These are phyloP conservation scores for Zanthoxylum bungeanum DNA, from an alignment of 345 rosid species.

Conservation along the genomic window DNA sequence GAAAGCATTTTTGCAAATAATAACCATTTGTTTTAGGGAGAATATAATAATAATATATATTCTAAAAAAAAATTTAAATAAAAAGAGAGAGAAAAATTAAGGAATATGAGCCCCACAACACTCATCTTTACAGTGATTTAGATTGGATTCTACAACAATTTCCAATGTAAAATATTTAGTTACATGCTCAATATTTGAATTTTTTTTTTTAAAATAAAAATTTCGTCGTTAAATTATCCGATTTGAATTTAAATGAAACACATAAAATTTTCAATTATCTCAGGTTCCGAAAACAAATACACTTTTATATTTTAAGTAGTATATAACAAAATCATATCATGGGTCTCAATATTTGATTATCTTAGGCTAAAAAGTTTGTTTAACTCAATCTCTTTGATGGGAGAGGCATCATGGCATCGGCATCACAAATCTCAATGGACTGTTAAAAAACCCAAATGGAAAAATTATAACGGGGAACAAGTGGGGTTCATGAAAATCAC, in stretches of 20 bases:
- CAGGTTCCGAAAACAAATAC: too few species aligned
- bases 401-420: neutral
- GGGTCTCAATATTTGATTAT: neutral
- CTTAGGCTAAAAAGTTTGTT: neutral
- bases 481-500: conserved; percentile 47
- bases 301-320: too few species aligned
- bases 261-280: too few species aligned
- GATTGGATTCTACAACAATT: conserved; percentile 7
- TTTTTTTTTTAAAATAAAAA: too few species aligned
- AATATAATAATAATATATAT: neutral
- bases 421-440: neutral
- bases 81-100: neutral
- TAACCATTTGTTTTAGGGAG: neutral
- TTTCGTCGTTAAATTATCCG: too few species aligned
- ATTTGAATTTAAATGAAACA: too few species aligned
- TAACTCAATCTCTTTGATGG: neutral
- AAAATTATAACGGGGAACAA: conserved; percentile 23
- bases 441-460: neutral
- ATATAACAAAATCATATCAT: too few species aligned
- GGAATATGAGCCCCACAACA: neutral
- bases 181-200: neutral
- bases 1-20: neutral
- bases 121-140: neutral
- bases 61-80: too few species aligned
- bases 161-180: conserved; percentile 8